Evolutionary conservation across 306 rosid genomes (phyloP).

Genomic region (Dryas drummondii): DNA sequence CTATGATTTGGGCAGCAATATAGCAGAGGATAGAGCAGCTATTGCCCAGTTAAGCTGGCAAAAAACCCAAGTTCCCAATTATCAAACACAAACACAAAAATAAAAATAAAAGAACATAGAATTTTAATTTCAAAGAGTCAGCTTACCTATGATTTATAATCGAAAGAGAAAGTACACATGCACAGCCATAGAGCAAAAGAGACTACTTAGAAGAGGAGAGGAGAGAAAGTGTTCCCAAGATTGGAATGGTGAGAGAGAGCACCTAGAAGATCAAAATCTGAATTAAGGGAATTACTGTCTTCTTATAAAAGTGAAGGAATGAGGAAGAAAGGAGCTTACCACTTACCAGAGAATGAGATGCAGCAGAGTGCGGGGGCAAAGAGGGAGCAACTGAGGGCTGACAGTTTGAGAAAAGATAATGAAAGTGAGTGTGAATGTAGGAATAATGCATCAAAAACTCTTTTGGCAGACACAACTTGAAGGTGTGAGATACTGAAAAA

Average conservation of each 20-base stretch:
- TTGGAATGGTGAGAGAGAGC: constrained; percentile 31
- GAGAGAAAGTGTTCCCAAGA: constrained; percentile 38
- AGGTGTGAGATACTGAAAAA: no score
- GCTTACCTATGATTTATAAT: not conserved
- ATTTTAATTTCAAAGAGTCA: not conserved
- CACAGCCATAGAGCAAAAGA: not conserved
- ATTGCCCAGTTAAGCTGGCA: not conserved
- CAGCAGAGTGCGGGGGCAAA: constrained; percentile 36
- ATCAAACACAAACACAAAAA: not conserved
- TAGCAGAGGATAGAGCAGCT: not conserved
- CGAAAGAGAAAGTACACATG: not conserved
- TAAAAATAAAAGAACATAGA: not conserved
- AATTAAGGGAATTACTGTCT: constrained; percentile 6
- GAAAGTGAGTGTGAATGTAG: not conserved
- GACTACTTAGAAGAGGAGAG: constrained; percentile 34
- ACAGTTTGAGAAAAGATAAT: constrained; percentile 7
- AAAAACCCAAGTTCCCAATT: not conserved
- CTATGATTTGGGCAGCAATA: no score
- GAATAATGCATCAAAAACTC: not conserved
- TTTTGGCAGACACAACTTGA: not conserved
- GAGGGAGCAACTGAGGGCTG: constrained; percentile 28
- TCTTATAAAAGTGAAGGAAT: constrained; percentile 5
- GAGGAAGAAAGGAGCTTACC: constrained; percentile 33
- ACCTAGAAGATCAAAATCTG: constrained; percentile 35
- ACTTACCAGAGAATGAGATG: constrained; percentile 40